Evolutionary conservation across 441 rosid genomes (phyloP), one percentile per base, ranked within the genome.

Genomic region (Syzygium malaccense): DNA sequence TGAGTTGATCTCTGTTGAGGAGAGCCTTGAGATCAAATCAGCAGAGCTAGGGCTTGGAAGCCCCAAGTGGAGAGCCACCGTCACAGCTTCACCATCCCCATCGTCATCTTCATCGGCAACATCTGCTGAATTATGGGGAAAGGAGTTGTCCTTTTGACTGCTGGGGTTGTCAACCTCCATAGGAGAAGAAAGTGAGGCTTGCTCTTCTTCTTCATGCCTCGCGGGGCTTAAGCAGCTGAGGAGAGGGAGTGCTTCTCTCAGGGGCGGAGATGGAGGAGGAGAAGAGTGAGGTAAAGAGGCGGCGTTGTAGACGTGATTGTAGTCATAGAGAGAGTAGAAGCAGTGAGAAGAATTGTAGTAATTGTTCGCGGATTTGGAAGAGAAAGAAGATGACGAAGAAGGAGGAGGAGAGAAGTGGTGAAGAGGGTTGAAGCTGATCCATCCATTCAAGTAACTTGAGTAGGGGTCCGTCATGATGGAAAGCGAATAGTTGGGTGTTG

Each of bases 51-150:
- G 98, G 95, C 93, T 97, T n/a, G 99, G 99, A 85, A 97, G 93
- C 89, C 99, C 99, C 93, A 97, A 93, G 88, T 97, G 98, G 14
- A 97, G 98, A 91, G 98, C 97, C 89, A 96, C 98, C 18, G 96
- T 94, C 85, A 95, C 97, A 86, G 87, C 86, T 41, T 90, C 94
- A 32, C 89, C 91, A 33, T 91, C 92, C 17, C 90, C 94, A 68
- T 85, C 89, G 54, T 89, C 90, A 32, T 80, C 88, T 23, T 58
- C 58, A 37, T 23, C 87, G 86, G 41, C 89, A 87, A 89, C 92
- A 83, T 87, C 90, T 88, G 48, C 58, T 54, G 87, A 85, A 58
- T 85, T 85, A 14, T 12, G 53, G 66, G 18, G 45, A 56, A 55
- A 30, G 45, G 25, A 58, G 49, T 30, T 53, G 58, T 85, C 57